A percentile compares a stretch with the other conserved stretches of the same genome.
phyloP scores from a whole-genome alignment of 2,329 filamentous ascomycete genomes.

The Boeremia lycopersici region DNA sequence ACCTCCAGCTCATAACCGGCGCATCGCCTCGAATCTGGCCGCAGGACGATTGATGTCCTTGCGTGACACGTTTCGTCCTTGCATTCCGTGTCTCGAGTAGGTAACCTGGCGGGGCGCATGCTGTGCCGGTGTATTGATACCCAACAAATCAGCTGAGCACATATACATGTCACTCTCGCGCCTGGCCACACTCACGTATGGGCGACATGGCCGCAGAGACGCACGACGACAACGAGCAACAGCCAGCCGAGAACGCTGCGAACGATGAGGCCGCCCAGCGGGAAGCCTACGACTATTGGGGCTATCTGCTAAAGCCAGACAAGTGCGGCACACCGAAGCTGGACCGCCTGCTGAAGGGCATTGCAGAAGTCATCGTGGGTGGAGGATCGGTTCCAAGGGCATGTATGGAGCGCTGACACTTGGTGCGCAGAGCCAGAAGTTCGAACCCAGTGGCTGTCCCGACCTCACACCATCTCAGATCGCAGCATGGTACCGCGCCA shows the following conservation, averaged over 20 bases:
- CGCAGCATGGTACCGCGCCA: constrained; percentile 56
- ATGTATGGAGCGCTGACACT: constrained; percentile 17
- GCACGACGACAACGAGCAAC: constrained; percentile 26
- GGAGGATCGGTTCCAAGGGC: background rate
- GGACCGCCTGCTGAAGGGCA: constrained; percentile 53
- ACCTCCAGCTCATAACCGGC: constrained; percentile 19
- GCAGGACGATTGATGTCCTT: background rate
- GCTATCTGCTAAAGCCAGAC: constrained; percentile 58
- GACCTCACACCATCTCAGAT: constrained; percentile 58
- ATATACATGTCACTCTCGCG: constrained; percentile 16
- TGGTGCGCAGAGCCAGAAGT: constrained; percentile 46
- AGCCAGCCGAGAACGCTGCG: constrained; percentile 25
- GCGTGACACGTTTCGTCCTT: constrained; percentile 10
- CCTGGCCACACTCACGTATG: constrained; percentile 10
- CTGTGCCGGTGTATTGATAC: constrained; percentile 20
- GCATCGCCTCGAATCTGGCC: constrained; percentile 1
- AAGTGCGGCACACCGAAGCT: constrained; percentile 57
- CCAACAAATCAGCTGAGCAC: constrained; percentile 22
- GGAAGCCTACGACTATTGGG: constrained; percentile 58
- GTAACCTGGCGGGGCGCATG: constrained; percentile 29
- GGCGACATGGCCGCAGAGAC: constrained; percentile 39
- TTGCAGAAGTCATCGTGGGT: constrained; percentile 55
- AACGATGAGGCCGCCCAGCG: constrained; percentile 38
- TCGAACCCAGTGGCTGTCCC: constrained; percentile 52
- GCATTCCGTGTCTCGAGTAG: constrained; percentile 16